A percentile compares a stretch with the other conserved stretches of the same genome.
These are phyloP conservation scores for Aspergillus diversus DNA, from an alignment of 495 filamentous ascomycete genomes.

Conservation along the genomic window DNA sequence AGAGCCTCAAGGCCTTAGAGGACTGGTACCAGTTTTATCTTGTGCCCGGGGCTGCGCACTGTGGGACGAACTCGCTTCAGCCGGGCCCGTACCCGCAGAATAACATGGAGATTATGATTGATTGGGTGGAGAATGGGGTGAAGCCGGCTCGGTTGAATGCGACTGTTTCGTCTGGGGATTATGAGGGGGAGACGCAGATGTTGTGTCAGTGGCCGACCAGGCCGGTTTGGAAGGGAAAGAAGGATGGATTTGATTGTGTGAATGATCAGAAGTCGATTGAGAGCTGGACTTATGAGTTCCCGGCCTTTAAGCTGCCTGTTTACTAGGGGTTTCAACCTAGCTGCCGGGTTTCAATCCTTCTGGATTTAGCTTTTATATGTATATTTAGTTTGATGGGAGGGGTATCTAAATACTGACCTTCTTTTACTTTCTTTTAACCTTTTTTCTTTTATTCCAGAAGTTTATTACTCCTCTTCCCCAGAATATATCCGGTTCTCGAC, in stretches of 20 bases:
- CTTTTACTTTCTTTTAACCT: no score
- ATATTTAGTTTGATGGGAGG: no score
- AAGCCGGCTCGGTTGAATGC: constrained; percentile 45
- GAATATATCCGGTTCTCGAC: no score
- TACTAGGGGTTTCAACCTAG: no score
- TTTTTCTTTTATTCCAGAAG: no score
- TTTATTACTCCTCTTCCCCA: no score
- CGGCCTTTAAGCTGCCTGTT: background rate
- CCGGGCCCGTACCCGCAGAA: constrained; percentile 51
- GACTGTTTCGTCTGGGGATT: constrained; percentile 36
- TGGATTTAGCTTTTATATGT: background rate
- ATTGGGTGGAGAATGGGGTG: constrained; percentile 57
- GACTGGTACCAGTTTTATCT: constrained; percentile 59
- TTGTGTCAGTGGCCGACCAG: constrained; percentile 47
- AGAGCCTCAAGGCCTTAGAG: constrained; percentile 41
- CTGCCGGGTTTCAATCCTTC: no score
- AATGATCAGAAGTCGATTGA: constrained; percentile 10
- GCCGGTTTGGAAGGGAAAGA: constrained; percentile 9
- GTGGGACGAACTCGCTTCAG: constrained; percentile 47
- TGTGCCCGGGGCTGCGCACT: constrained; percentile 55
- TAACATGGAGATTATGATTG: constrained; percentile 49
- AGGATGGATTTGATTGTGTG: constrained; percentile 8
- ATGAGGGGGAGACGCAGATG: constrained; percentile 44
- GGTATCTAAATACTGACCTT: no score
- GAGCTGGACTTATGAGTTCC: constrained; percentile 3